Conservation (phyloP, 495 filamentous ascomycete species). For the Podospora appendiculata region DNA sequence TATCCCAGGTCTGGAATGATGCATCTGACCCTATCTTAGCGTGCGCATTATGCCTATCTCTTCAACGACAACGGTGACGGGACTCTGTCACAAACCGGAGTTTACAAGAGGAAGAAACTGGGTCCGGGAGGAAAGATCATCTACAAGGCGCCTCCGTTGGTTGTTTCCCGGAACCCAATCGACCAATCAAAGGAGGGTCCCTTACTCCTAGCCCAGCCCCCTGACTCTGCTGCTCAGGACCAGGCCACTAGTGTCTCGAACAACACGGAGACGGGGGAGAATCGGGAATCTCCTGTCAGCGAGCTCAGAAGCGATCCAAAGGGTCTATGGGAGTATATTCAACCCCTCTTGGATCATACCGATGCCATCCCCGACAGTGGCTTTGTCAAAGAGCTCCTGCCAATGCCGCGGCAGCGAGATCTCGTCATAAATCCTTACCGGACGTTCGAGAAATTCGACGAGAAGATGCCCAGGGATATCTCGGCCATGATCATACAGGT, state of each 20-base stretch:
- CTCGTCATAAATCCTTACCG: conserved; percentile 7
- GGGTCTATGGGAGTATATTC: conserved; percentile 3
- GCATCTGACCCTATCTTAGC: not conserved
- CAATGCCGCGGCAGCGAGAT: conserved; percentile 10
- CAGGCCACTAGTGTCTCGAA: too few relatives aligned
- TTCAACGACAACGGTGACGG: conserved; percentile 34
- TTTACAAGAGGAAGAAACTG: not conserved
- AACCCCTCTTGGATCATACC: conserved; percentile 1
- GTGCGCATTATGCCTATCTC: conserved; percentile 12
- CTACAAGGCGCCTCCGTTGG: conserved; percentile 5
- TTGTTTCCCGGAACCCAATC: conserved; percentile 3
- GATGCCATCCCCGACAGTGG: not conserved
- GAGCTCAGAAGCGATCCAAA: not conserved
- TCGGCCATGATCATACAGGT: conserved; percentile 21
- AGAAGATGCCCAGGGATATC: conserved; percentile 12
- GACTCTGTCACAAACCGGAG: conserved; percentile 19
- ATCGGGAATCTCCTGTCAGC: not conserved
- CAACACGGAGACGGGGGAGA: not conserved
- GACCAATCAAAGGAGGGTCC: not conserved
- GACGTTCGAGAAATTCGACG: conserved; percentile 1
- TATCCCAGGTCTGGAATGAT: not conserved
- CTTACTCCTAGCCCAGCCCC: not conserved
- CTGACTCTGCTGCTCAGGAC: not conserved
- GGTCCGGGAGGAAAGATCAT: conserved; percentile 6
- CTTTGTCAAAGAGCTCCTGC: conserved; percentile 5